phyloP scores from a whole-genome alignment of 305 asterid species.

The Fraxinus albicans region DNA sequence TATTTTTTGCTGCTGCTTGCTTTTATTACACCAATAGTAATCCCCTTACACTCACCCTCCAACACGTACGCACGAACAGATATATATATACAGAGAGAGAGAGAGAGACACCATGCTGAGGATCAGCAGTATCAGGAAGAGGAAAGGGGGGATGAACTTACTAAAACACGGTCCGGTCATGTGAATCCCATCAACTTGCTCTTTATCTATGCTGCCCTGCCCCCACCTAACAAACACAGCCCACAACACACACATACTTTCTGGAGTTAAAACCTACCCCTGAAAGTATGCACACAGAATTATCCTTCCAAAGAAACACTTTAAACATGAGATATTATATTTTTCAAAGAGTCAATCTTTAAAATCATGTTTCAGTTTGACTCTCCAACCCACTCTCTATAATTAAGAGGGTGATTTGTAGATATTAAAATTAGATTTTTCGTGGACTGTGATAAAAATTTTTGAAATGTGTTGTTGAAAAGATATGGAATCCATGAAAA shows the following conservation, averaged over 20 bases:
- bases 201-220: constrained; percentile 46
- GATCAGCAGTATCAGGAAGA: constrained; percentile 41
- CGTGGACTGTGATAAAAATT: too few relatives aligned
- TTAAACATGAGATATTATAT: too few relatives aligned
- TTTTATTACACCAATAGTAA: constrained; percentile 39
- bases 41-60: neutral
- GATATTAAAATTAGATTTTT: too few relatives aligned
- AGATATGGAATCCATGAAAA: too few relatives aligned
- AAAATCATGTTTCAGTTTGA: too few relatives aligned
- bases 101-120: constrained; percentile 43
- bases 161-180: constrained; percentile 62
- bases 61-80: neutral
- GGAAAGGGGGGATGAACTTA: constrained; percentile 79
- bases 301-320: too few relatives aligned
- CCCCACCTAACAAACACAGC: constrained; percentile 42
- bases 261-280: neutral
- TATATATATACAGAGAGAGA: neutral
- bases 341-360: too few relatives aligned
- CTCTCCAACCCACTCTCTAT: too few relatives aligned
- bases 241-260: constrained; percentile 36
- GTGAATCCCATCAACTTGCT: constrained; percentile 83
- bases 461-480: too few relatives aligned
- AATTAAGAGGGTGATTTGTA: too few relatives aligned
- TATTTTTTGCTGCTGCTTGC: constrained; percentile 39
- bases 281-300: too few relatives aligned